Conservation (phyloP, 208 protist species). For the Trypanosoma avium region DNA sequence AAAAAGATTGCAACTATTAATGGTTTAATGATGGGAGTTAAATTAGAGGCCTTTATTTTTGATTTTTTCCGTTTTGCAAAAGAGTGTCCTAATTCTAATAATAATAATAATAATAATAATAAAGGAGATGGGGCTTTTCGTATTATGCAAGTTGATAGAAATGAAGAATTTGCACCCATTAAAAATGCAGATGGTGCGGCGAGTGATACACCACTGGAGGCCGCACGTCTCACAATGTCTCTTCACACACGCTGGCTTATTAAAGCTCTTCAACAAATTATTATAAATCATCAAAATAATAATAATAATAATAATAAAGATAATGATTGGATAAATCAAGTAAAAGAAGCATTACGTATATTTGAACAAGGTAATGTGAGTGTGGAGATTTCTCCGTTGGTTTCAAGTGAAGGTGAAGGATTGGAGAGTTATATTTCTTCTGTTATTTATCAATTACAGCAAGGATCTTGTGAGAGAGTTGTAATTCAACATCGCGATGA, state of each 20-base stretch:
- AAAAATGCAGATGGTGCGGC: conserved; percentile 93
- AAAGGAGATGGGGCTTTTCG: conserved; percentile 39
- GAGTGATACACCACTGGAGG: conserved; percentile 89
- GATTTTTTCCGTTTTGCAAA: conserved; percentile 92
- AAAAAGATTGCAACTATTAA: conserved; percentile 94
- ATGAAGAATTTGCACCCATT: conserved; percentile 95
- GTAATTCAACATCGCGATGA: conserved; percentile 2
- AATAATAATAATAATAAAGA: too few species aligned
- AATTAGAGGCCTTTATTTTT: conserved; percentile 99
- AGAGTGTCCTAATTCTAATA: conserved; percentile 22
- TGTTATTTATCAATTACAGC: conserved; percentile 36
- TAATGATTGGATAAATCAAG: neutral
- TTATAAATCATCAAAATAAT: too few species aligned
- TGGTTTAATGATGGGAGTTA: conserved; percentile 74
- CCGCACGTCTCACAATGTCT: conserved; percentile 46
- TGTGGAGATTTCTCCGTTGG: conserved; percentile 92
- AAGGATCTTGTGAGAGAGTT: conserved; percentile 1
- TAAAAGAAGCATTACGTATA: conserved; percentile 29
- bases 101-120: neutral
- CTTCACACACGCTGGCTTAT: conserved; percentile 77
- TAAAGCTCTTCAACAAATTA: conserved; percentile 29
- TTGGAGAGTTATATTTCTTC: conserved; percentile 31
- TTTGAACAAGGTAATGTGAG: conserved; percentile 25
- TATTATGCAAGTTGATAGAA: conserved; percentile 87
- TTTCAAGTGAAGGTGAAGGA: conserved; percentile 92